phyloP scores from a whole-genome alignment of 306 rosid genomes.

The Medicago arabica region DNA sequence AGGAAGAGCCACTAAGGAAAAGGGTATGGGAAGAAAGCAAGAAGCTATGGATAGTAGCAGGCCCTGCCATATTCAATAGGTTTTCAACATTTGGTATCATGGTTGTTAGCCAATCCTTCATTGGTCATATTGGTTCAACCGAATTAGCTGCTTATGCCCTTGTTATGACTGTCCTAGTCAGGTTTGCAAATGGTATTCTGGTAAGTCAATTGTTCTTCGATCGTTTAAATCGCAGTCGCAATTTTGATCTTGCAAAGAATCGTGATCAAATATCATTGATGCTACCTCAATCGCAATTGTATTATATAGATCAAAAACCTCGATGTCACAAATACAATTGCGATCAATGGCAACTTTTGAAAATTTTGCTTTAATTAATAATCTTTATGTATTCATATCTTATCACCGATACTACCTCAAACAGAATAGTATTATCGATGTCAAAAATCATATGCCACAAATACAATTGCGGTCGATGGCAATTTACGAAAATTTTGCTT shows the following conservation, averaged over 20 bases:
- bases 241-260: neutral
- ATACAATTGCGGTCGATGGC: too few relatives aligned
- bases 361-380: neutral
- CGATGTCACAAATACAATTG: neutral
- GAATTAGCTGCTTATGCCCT: slow-evolving; percentile 64
- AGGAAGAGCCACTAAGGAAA: slow-evolving; percentile 41
- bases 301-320: neutral
- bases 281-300: neutral
- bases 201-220: slow-evolving; percentile 38
- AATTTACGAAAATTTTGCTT: too few relatives aligned
- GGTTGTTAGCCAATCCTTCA: slow-evolving; percentile 53
- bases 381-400: too few relatives aligned
- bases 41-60: slow-evolving; percentile 64
- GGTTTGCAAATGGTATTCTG: slow-evolving; percentile 63
- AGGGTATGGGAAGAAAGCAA: slow-evolving; percentile 61
- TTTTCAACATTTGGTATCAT: slow-evolving; percentile 55
- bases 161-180: slow-evolving; percentile 54
- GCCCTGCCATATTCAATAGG: slow-evolving; percentile 63
- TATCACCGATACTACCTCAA: too few relatives aligned
- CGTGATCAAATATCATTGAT: neutral
- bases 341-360: neutral
- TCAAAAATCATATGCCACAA: too few relatives aligned
- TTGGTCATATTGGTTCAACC: slow-evolving; percentile 62
- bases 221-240: neutral
- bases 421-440: too few relatives aligned